Conservation (phyloP, 2,329 filamentous ascomycete species). For the Diatrype stigma region DNA sequence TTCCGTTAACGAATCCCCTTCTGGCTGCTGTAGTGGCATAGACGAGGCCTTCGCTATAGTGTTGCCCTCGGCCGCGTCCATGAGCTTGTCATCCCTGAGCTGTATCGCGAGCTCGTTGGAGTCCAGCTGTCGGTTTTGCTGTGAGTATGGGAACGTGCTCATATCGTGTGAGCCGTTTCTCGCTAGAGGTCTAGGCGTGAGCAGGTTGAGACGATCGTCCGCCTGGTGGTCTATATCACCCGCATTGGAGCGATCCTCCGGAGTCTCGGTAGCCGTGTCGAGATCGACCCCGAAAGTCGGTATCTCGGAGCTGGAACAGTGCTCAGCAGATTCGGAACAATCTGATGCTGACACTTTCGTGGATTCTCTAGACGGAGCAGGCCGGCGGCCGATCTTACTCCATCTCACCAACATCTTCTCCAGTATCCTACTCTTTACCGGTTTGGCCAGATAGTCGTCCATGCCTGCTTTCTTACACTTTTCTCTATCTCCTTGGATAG, state of each 20-base stretch:
- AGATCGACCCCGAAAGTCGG: constrained; percentile 11
- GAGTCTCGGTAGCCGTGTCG: constrained; percentile 12
- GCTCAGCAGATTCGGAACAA: constrained; percentile 42
- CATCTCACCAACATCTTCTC: constrained; percentile 71
- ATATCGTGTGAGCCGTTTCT: constrained; percentile 33
- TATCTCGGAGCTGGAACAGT: constrained; percentile 29
- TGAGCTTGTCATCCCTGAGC: constrained; percentile 43
- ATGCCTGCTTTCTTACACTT: constrained; percentile 71
- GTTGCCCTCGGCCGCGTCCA: constrained; percentile 39
- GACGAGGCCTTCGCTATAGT: constrained; percentile 19
- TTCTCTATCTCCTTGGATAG: constrained; percentile 71
- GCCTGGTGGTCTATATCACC: constrained; percentile 7
- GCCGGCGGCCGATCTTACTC: constrained; percentile 38
- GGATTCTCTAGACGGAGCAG: constrained; percentile 14
- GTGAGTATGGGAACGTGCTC: constrained; percentile 35
- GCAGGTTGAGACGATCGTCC: constrained; percentile 14
- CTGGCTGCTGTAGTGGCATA: constrained; percentile 20
- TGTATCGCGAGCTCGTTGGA: constrained; percentile 35
- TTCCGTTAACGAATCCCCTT: constrained; percentile 46
- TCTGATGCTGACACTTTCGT: constrained; percentile 33
- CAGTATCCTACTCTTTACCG: constrained; percentile 63
- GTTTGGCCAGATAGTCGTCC: constrained; percentile 73
- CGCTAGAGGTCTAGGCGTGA: constrained; percentile 38
- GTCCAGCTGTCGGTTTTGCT: constrained; percentile 27
- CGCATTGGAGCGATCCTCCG: constrained; percentile 10